These are phyloP conservation scores for Ceriops tagal DNA, from an alignment of 345 rosid genomes.

Conservation along the genomic window DNA sequence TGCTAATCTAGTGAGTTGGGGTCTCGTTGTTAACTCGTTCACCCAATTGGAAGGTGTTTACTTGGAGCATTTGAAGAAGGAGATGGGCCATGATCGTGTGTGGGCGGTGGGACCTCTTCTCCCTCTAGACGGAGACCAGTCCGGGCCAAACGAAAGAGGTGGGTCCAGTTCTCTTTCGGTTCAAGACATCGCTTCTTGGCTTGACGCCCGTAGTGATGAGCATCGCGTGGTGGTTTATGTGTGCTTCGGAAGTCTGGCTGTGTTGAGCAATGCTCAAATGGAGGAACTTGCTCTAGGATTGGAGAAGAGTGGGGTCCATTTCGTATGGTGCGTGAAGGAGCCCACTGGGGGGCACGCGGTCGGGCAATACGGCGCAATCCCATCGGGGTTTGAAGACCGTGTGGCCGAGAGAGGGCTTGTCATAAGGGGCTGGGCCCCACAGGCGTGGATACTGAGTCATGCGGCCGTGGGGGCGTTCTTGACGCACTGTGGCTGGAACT, in stretches of 20 bases:
- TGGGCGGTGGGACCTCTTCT: conserved; percentile 61
- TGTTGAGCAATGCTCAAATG: conserved; percentile 42
- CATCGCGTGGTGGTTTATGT: conserved; percentile 54
- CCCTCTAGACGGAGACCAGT: conserved; percentile 11
- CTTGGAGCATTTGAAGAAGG: conserved; percentile 37
- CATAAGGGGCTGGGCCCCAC: conserved; percentile 57
- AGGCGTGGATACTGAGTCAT: conserved; percentile 40
- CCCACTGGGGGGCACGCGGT: conserved; percentile 15
- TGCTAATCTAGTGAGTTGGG: conserved; percentile 45
- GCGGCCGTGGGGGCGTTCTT: conserved; percentile 50
- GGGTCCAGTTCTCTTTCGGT: conserved; percentile 39
- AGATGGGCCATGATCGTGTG: conserved; percentile 32
- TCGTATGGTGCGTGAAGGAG: conserved; percentile 46
- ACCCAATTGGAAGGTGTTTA: conserved; percentile 40
- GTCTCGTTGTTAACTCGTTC: conserved; percentile 52
- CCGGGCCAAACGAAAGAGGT: conserved; percentile 28
- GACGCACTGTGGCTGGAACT: conserved; percentile 77
- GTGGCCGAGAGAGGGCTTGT: conserved; percentile 44
- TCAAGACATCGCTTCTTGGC: conserved; percentile 45
- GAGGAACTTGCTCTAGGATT: conserved; percentile 38
- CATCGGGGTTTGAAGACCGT: conserved; percentile 43
- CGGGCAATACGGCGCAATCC: conserved; percentile 9
- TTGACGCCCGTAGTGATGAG: conserved; percentile 28
- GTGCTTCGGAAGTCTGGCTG: conserved; percentile 65
- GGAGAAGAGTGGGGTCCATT: conserved; percentile 48